Conservation (phyloP, 2,329 filamentous ascomycete genomes). For the Apiospora pterosperma region DNA sequence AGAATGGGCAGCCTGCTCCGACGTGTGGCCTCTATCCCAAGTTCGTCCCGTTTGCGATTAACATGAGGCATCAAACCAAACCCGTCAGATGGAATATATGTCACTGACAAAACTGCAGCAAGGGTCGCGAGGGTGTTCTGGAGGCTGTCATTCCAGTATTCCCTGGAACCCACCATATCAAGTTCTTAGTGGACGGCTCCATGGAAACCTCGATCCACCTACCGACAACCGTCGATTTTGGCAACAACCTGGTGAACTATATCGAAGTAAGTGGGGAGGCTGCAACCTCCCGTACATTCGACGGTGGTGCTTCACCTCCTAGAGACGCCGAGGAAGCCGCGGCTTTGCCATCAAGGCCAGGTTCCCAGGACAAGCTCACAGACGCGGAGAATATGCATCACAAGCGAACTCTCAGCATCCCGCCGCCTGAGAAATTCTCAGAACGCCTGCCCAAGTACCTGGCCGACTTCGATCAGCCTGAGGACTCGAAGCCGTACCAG, state of each 20-base stretch:
- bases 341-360: constrained; percentile 27
- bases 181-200: constrained; percentile 90
- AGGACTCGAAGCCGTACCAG: constrained; percentile 72
- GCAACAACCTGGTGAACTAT: constrained; percentile 97
- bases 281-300: constrained; percentile 21
- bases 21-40: neutral
- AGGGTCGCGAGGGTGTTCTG: constrained; percentile 60
- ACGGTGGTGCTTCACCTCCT: constrained; percentile 25
- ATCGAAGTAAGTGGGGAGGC: constrained; percentile 76
- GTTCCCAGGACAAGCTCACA: constrained; percentile 33
- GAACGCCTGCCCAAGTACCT: constrained; percentile 79
- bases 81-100: neutral
- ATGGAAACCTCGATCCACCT: constrained; percentile 86
- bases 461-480: constrained; percentile 78
- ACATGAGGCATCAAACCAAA: neutral
- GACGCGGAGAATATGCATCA: constrained; percentile 41
- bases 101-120: constrained; percentile 30
- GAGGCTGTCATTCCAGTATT: constrained; percentile 78
- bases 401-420: constrained; percentile 54
- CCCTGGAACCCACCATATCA: constrained; percentile 92
- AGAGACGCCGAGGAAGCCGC: constrained; percentile 24
- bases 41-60: neutral
- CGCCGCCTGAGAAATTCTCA: constrained; percentile 60
- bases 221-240: constrained; percentile 95
- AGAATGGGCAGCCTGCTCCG: neutral